Base-by-base conservation (phyloP, 345 rosid genomes). In the Lepidium didymum region DNA sequence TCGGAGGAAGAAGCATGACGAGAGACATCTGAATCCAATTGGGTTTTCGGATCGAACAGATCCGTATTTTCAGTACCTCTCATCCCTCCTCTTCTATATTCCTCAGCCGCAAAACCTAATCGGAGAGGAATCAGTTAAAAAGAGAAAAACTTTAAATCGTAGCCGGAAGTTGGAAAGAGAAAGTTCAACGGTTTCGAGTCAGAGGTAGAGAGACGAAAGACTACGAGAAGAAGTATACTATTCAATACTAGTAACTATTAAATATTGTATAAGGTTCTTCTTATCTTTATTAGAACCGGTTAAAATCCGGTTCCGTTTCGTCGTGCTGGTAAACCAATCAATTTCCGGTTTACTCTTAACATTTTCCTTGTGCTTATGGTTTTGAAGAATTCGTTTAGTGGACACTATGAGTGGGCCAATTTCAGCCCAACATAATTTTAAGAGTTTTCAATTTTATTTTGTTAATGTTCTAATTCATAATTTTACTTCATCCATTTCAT, bases 31-130 rank as follows among this genome's bases (percentile, higher is more conserved):
- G 94, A 77, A 29, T 83, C 95, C 90, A 91, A 86, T 63, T 79
- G 87, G 63, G 83, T 60, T 70, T 81, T 79, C 21, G 90, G 93
- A 71, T 91, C 96, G 60, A 94, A 85, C 8, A 89, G 87, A 85
- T 91, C 97, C 74, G 88, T 37, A 10, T 79, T 83, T 7, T 65
- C 49, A 35, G 2, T 5, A 44, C 67, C 66, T 73, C 36, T 72
- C 76, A 72, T 72, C 45, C 1, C 18, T 53, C 8, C 23, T 40
- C 53, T n/a, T 51, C 6, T 43, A 0, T 6, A 6, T 19, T 1
- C 0, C 56, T 46, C 31, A 18, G 8, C 4, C 21, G 43, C n/a
- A 8, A 7, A 36, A 29, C 29, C 13, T 9, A 29, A 62, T 33
- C 60, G 34, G 15, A 59, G 4, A 45, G 16, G 44, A 33, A 44